phyloP scores from a whole-genome alignment of 768 basidiomycete species.

The Chalciporus sphaerocephalus region DNA sequence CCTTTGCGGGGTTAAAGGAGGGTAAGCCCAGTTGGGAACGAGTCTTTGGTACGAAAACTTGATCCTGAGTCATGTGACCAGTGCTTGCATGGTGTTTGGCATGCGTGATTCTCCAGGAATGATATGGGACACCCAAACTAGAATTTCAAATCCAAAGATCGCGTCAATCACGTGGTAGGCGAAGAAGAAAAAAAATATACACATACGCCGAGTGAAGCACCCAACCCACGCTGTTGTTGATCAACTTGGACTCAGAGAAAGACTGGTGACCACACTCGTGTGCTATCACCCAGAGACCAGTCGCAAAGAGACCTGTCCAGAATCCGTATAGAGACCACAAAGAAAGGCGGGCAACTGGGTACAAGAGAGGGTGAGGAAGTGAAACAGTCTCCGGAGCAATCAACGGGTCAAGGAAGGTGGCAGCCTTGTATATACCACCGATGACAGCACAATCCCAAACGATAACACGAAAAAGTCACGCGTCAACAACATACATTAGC shows the following conservation, averaged over 20 bases:
- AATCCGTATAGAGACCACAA: slow-evolving; percentile 83
- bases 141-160: slow-evolving; percentile 12
- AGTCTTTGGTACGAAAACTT: slow-evolving; percentile 93
- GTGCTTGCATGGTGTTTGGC: slow-evolving; percentile 95
- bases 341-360: slow-evolving; percentile 56
- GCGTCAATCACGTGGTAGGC: slow-evolving; percentile 23
- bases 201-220: slow-evolving; percentile 83
- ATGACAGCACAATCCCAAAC: slow-evolving; percentile 75
- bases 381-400: slow-evolving; percentile 52
- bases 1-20: slow-evolving; percentile 60
- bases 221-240: slow-evolving; percentile 94
- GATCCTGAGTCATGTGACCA: slow-evolving; percentile 89
- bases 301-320: slow-evolving; percentile 78
- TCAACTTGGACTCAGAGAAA: slow-evolving; percentile 85
- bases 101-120: slow-evolving; percentile 94
- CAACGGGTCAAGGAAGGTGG: slow-evolving; percentile 59
- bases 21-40: slow-evolving; percentile 67
- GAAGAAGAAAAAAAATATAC: slow-evolving; percentile 4
- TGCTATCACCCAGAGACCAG: slow-evolving; percentile 91
- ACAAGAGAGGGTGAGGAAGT: slow-evolving; percentile 58
- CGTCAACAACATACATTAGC: slow-evolving; percentile 10
- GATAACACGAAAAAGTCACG: slow-evolving; percentile 34
- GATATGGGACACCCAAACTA: slow-evolving; percentile 92
- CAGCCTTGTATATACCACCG: slow-evolving; percentile 59
- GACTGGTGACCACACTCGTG: slow-evolving; percentile 97